A percentile compares a stretch with the other conserved stretches of the same genome.
These are phyloP conservation scores for Xylaria arbuscula DNA, from an alignment of 2,329 filamentous ascomycete species.

Conservation along the genomic window DNA sequence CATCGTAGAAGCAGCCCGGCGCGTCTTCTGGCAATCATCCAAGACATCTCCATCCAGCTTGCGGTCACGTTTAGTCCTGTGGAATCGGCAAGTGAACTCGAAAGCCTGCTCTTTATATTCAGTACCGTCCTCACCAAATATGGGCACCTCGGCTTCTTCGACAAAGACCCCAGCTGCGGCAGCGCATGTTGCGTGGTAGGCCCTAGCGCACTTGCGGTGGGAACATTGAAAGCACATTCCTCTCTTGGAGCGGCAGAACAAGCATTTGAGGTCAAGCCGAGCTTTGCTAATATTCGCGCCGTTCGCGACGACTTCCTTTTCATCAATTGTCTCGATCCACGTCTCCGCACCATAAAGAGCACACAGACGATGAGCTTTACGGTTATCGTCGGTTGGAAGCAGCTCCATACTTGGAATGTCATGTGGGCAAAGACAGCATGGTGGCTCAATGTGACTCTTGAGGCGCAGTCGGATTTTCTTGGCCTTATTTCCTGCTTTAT, in stretches of 20 bases:
- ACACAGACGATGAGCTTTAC: constrained; percentile 88
- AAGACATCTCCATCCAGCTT: constrained; percentile 75
- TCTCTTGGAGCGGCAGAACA: constrained; percentile 92
- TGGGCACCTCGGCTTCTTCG: constrained; percentile 85
- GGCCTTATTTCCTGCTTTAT: constrained; percentile 66
- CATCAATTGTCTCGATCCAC: constrained; percentile 79
- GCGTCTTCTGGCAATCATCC: constrained; percentile 76
- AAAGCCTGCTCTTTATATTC: constrained; percentile 94
- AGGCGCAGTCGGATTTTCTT: constrained; percentile 83
- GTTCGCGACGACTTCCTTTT: constrained; percentile 79
- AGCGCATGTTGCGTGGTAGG: constrained; percentile 96
- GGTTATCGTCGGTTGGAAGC: constrained; percentile 87
- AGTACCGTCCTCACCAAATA: constrained; percentile 88
- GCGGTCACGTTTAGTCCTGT: constrained; percentile 86
- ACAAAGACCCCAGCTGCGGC: constrained; percentile 91
- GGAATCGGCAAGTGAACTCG: constrained; percentile 94
- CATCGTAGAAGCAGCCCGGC: constrained; percentile 74
- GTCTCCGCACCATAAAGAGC: constrained; percentile 94
- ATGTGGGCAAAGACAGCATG: constrained; percentile 93
- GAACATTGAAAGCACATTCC: constrained; percentile 98
- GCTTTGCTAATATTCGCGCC: constrained; percentile 85
- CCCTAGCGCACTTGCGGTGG: constrained; percentile 89
- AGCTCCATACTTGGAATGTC: constrained; percentile 84
- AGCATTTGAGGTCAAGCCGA: constrained; percentile 89
- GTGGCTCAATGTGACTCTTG: constrained; percentile 77